Evolutionary conservation across 495 filamentous ascomycete species (phyloP), one percentile per base, ranked within the genome.

Genomic region (Talaromyces trachyspermus): DNA sequence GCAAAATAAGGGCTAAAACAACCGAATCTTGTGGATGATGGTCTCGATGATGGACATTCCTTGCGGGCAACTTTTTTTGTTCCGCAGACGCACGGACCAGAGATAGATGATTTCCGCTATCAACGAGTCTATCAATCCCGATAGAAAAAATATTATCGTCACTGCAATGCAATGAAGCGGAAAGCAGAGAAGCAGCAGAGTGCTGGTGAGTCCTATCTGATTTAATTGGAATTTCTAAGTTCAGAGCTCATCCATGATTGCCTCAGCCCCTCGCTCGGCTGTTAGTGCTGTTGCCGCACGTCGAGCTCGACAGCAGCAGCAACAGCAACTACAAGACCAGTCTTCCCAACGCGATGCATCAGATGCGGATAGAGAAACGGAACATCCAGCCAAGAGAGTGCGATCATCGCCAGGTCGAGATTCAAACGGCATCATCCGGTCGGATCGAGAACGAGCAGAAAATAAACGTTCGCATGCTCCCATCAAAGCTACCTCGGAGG

Each of bases 241-340:
- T 6, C 27, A 37, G 1, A 2, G 33, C 33, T 37, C 14, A 37
- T 17, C 14, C 9, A 12, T 12, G n/a, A 27, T 35, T 37, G 48
- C 47, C 17, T 17, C 52, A 66, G 67, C 56, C 43, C 67, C 44
- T 46, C 44, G 29, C 44, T 46, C 46, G 22, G 36, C 66, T n/a
- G 54, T 71, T 43, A 72, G 69, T 51, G 69, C 69, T 23, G 46
- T 73, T 46, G 70, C 70, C 14, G 70, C 70, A 46, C 70, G 68
- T 57, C 71, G 59, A 65, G 70, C 70, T 61, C 68, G 68, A 41
- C 60, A 66, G 52, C 68, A 71, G 43, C 59, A 66, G 51, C 66
- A 71, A 46, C 61, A 64, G n/a, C n/a, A n/a, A 51, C 55, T 56
- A 32, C 65, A 64, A 32, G 51, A 22, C 33, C 51, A 44, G 12